Evolutionary conservation across 2,329 filamentous ascomycete genomes (phyloP), one percentile per base, ranked within the genome.

Genomic region (Pseudopithomyces chartarum): DNA sequence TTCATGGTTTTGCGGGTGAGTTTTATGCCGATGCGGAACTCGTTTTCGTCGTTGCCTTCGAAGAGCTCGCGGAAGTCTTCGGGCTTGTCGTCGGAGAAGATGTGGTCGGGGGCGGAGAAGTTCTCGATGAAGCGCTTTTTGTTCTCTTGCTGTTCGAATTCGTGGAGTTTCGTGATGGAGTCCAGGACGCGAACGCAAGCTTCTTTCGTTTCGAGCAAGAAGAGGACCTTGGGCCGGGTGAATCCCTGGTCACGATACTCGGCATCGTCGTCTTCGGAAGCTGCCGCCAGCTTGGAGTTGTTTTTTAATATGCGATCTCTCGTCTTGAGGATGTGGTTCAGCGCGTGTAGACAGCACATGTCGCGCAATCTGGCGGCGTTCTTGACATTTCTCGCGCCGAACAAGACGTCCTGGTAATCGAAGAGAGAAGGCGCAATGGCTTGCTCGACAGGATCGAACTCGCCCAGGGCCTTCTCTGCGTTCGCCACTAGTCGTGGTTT

Each of bases 1-100:
- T 97, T 98, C 71, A 98, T 83, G 0, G 92, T 96, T 78, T 97
- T 98, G 59, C 95, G 87, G 0, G 95, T 98, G 74, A 99, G 96
- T 76, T 98, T 99, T 71, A 99, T 78, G n/a, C 94, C 95, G 1
- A 98, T 81, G 2, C 94, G 87, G 79, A 98, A 99, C 85, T 96
- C 95, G 78, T 99, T 95, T 73, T 98, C 95, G 73, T 97, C 92
- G 72, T 97, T 98, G 57, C 95, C 95, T 59, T 89, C 89, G 70
- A 99, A 99, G 0, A 98, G 83, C 55, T 96, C 90, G 22, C 85
- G 83, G 77, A 96, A 98, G 73, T 98, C 95, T 2, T 88, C 89
- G 0, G 95, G 89, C 70, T 92, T 91, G 70, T 90, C 87, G 8
- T 85, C 80, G 23, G 88, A 86, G 64, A 92, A 89, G 38, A 85